Percentiles rank a stretch among this genome's conserved stretches.
Evolutionary conservation across 345 rosid genomes (phyloP).

Genomic region (Tarenaya hassleriana): DNA sequence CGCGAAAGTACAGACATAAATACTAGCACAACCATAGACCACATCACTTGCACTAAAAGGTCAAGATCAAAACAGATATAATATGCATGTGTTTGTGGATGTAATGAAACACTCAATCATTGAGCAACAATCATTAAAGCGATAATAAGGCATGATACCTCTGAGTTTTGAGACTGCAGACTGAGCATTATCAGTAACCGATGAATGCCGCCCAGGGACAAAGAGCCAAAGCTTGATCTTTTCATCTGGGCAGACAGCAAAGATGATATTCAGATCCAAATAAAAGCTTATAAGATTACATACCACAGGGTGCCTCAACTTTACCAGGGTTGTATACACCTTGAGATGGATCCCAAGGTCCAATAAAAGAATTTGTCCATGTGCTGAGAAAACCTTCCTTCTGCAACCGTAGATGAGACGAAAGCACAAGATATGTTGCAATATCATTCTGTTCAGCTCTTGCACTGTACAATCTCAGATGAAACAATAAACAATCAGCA

Average conservation of each 20-base stretch:
- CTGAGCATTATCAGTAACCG: slow-evolving; percentile 70
- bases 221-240: slow-evolving; percentile 99
- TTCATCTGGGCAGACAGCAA: slow-evolving; percentile 52
- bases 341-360: slow-evolving; percentile 99
- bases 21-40: slow-evolving; percentile 11
- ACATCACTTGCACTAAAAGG: slow-evolving; percentile 7
- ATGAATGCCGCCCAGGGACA: slow-evolving; percentile 69
- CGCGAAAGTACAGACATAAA: slow-evolving; percentile 9
- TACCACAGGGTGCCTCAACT: slow-evolving; percentile 8
- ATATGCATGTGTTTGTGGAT: not conserved
- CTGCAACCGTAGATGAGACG: slow-evolving; percentile 82
- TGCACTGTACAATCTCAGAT: slow-evolving; percentile 39
- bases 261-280: slow-evolving; percentile 11
- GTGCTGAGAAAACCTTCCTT: slow-evolving; percentile 81
- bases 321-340: slow-evolving; percentile 97
- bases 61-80: slow-evolving; percentile 12
- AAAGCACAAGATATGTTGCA: slow-evolving; percentile 73
- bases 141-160: slow-evolving; percentile 34
- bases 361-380: slow-evolving; percentile 99
- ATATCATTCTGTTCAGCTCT: slow-evolving; percentile 82
- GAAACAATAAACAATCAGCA: slow-evolving; percentile 5
- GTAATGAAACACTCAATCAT: not conserved
- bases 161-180: slow-evolving; percentile 77
- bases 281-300: not conserved
- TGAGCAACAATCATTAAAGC: not conserved